Base-by-base conservation (phyloP, 2,329 filamentous ascomycete genomes). In the Pestalotiopsis sp. region DNA sequence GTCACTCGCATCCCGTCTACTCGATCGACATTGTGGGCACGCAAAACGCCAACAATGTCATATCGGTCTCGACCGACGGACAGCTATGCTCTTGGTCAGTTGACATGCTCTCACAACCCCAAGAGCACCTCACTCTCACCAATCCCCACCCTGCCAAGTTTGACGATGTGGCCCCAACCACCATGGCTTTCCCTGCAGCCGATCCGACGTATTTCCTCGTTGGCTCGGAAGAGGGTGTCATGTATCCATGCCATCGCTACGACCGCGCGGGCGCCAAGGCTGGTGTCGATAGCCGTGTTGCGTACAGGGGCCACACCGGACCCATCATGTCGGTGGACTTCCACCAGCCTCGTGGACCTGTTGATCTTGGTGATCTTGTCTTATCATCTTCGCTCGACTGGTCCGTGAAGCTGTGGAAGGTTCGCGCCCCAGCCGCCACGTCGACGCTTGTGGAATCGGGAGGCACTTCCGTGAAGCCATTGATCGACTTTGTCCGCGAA, bases 141-240 rank as follows among this genome's bases (percentile, higher is more conserved):
- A 93, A 94, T 2, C 95, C 95, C 3, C 90, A 91, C 17, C 94
- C 95, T 4, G 91, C 93, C 74, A 95, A 94, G 80, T 95, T 94
- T 4, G 97, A 99, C 81, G 96, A 99, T 76, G 90, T 99, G 64
- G 94, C 94, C 67, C 96, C 97, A 2, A 97, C 94, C 0, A 97
- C 93, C 80, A 93, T 99, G 82, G 93, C 94, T 17, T 99, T 99
- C 82, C 96, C 96, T 0, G 91, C 95, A 76, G 92, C 94, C 0
- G 97, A 99, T 76, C 96, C 96, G 3, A 99, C 96, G 0, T 98
- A 97, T 81, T 99, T 99, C 85, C 90, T 99, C 3, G 93, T 97
- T 41, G 96, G 97, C 56, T 97, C 95, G 36, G 96, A 99, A 83
- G 96, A 99, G 84, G 97, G 97, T 65, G 92, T 92, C 61, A 98